Evolutionary conservation across 169 alveolate species (phyloP), one percentile per base, ranked within the genome.

Genomic region (Eimeria nieschulzi): DNA sequence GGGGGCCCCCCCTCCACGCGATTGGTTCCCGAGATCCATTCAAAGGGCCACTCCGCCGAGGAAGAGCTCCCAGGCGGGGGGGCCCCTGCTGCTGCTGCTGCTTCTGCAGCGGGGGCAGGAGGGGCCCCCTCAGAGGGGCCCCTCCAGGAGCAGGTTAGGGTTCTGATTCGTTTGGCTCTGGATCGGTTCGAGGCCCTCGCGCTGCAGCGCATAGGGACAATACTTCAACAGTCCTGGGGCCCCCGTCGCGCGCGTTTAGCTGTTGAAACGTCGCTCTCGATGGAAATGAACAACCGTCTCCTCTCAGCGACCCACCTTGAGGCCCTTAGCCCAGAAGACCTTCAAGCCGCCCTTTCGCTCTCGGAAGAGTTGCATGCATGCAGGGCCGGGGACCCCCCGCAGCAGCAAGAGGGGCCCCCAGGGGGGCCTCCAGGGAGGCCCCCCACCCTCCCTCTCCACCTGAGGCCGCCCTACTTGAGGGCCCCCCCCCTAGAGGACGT

Each of bases 321-420:
- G 6, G 17, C 17, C 39, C 26, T 76, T 51, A 76, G 54, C 10
- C 17, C 7, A 1, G 13, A 17, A 46, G 84, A 53, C n/a, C 17
- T 76, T 5, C 33, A 46, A 19, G 84, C 66, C 0, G 70, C 21
- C 5, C 68, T 76, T 0, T n/a, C 19, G 0, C 68, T 76, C 17
- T n/a, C 61, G 10, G 68, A 76, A 15, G 70, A 53, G 68, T 5
- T 59, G 68, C 68, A 5, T 1, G 68, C n/a, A 9, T 66, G 15
- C 33, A 21, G 33, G 39, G 75, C 75, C 66, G n/a, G 66, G 66
- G 9, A 23, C 82, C 82, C 17, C 54, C 82, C 1, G 82, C 82
- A 72, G 26, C 6, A 5, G 66, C 66, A 10, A 10, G 66, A 33
- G 2, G 25, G n/a, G 46, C 64, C 55, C 26, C 3, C 84, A 8